Conservation (phyloP, 495 filamentous ascomycete species). For the Penicillium salamii region DNA sequence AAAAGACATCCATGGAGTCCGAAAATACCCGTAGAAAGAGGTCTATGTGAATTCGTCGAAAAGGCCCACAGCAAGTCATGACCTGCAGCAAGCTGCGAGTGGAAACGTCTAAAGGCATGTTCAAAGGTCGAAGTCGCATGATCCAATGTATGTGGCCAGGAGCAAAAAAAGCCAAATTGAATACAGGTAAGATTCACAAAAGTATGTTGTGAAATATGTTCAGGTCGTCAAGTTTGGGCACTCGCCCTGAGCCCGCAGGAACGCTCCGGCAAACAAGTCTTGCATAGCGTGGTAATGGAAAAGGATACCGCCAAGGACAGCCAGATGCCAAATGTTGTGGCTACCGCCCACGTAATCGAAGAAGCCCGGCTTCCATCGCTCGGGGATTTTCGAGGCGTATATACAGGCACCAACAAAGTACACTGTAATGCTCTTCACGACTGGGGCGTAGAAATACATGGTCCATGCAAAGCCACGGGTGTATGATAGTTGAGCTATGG, state of each 20-base stretch:
- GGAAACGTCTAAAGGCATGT: slow-evolving; percentile 1
- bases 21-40: neutral
- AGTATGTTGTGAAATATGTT: slow-evolving; percentile 7
- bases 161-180: neutral
- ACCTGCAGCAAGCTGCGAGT: neutral
- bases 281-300: slow-evolving; percentile 98
- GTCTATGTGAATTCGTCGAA: neutral
- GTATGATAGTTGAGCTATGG: slow-evolving; percentile 75
- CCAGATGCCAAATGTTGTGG: slow-evolving; percentile 97
- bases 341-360: slow-evolving; percentile 94
- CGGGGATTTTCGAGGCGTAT: slow-evolving; percentile 93
- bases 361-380: slow-evolving; percentile 85
- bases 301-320: slow-evolving; percentile 91
- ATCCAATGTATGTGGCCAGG: slow-evolving; percentile 6
- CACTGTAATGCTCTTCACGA: slow-evolving; percentile 78
- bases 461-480: slow-evolving; percentile 74
- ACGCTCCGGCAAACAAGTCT: slow-evolving; percentile 85
- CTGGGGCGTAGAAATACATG: slow-evolving; percentile 83
- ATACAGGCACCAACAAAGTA: slow-evolving; percentile 82
- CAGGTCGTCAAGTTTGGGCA: slow-evolving; percentile 43
- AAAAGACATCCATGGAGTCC: slow-evolving; percentile 1
- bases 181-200: neutral
- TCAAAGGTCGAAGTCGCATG: neutral
- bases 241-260: slow-evolving; percentile 60
- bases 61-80: slow-evolving; percentile 2